These are phyloP conservation scores for Coprinopsis strossmayeri DNA, from an alignment of 768 basidiomycete species.

Conservation along the genomic window DNA sequence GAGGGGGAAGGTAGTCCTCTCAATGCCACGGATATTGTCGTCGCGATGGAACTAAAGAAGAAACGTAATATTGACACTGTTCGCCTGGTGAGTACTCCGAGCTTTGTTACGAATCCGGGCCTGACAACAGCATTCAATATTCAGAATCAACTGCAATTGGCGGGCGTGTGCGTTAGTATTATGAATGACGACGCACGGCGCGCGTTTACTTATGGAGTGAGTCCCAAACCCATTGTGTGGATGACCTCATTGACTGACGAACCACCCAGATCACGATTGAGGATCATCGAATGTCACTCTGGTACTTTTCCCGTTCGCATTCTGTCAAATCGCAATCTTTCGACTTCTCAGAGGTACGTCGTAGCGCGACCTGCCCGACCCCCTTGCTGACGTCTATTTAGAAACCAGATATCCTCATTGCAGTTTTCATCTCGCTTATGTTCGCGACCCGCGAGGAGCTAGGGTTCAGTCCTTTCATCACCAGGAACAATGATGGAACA, in stretches of 20 bases:
- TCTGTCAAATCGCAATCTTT: conserved; percentile 6
- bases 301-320: conserved; percentile 11
- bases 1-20: no score
- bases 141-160: conserved; percentile 1
- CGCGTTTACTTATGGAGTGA: neutral
- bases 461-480: neutral
- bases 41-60: no score
- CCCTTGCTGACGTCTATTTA: neutral
- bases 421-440: conserved; percentile 7
- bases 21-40: no score
- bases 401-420: neutral
- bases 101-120: neutral
- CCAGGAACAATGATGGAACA: neutral
- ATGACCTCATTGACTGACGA: neutral
- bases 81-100: neutral
- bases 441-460: neutral
- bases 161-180: neutral
- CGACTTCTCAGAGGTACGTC: neutral
- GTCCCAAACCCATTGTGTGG: neutral
- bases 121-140: no score
- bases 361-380: neutral
- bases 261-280: conserved; percentile 8
- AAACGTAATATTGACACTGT: neutral
- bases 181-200: conserved; percentile 2
- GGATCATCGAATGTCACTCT: neutral